Percentiles rank a stretch among this genome's conserved stretches.
Conservation (phyloP, 176 grass and related monocot species). For the Secale cereale region DNA sequence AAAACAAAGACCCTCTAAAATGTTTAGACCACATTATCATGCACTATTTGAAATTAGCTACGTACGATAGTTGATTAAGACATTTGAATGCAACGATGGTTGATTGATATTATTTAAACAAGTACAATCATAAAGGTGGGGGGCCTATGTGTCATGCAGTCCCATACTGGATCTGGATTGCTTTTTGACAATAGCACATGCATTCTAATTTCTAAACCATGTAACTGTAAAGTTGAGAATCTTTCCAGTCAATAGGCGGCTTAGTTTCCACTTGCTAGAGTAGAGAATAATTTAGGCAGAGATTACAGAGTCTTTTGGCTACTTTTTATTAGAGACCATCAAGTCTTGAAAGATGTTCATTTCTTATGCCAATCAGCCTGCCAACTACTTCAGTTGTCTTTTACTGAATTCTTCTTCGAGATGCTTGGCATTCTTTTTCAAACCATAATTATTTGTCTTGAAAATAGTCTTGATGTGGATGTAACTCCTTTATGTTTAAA, state of each 20-base stretch:
- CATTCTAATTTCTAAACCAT: slow-evolving; percentile 1
- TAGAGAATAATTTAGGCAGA: background rate
- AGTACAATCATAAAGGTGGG: background rate
- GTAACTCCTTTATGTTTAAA: background rate
- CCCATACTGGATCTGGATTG: background rate
- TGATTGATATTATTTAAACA: background rate
- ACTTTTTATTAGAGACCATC: background rate
- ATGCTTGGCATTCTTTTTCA: slow-evolving; percentile 11
- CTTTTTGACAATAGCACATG: background rate
- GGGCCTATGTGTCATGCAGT: background rate
- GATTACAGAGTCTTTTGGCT: background rate
- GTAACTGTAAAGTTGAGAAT: background rate
- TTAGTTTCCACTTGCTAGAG: background rate
- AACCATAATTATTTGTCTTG: background rate
- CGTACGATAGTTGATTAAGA: background rate
- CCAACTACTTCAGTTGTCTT: background rate
- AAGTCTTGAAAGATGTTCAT: slow-evolving; percentile 2
- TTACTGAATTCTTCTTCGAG: slow-evolving; percentile 14
- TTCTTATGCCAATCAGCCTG: background rate
- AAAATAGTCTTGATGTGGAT: background rate
- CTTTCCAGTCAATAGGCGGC: background rate
- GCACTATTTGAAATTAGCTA: background rate
- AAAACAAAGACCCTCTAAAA: background rate
- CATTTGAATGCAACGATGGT: background rate
- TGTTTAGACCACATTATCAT: background rate